phyloP scores from a whole-genome alignment of 164 flowering plant species.

The Echeveria elegans region DNA sequence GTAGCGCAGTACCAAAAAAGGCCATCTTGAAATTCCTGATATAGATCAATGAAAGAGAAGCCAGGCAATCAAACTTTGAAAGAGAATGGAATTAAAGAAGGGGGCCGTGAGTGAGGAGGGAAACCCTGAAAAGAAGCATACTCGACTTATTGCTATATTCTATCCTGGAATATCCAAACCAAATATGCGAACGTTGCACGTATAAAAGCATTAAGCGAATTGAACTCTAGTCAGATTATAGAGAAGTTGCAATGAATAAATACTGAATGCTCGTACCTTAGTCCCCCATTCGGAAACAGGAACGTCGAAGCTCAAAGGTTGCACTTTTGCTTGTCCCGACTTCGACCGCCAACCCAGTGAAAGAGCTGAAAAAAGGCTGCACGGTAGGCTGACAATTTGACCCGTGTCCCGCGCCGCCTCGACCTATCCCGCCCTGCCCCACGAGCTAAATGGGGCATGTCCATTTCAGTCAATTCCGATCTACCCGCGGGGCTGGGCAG shows the following conservation, averaged over 20 bases:
- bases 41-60: background rate
- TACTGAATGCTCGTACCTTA: background rate
- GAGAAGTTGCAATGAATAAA: background rate
- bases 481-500: too few species aligned
- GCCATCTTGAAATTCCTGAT: background rate
- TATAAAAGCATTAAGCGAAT: background rate
- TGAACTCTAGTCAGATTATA: background rate
- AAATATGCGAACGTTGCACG: background rate
- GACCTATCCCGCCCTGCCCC: too few species aligned
- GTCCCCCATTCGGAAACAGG: too few species aligned
- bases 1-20: background rate
- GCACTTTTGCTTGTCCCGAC: too few species aligned
- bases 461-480: too few species aligned
- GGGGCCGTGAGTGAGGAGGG: background rate
- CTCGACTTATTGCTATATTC: background rate
- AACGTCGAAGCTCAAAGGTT: too few species aligned
- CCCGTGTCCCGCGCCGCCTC: too few species aligned
- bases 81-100: background rate
- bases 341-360: too few species aligned
- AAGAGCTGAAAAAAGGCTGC: too few species aligned
- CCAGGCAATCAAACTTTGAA: background rate
- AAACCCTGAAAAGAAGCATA: background rate
- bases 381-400: too few species aligned
- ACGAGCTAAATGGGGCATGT: background rate
- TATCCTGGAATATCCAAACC: background rate